Evolutionary conservation across 2,329 filamentous ascomycete genomes (phyloP).

Genomic region (Pseudogymnoascus sp.): DNA sequence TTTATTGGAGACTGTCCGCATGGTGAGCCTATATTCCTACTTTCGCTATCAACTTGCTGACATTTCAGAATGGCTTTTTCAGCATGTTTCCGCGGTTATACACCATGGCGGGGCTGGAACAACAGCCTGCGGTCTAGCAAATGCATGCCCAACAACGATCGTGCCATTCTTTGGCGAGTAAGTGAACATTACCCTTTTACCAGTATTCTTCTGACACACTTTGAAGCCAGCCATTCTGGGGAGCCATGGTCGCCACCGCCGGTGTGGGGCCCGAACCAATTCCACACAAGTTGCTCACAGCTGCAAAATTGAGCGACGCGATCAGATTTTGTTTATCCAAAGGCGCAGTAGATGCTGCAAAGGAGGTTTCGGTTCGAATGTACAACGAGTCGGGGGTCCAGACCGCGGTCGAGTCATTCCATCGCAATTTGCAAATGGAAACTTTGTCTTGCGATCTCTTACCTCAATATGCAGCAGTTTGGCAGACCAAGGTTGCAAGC

Average conservation of each 20-base stretch:
- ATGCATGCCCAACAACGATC: conserved; percentile 31
- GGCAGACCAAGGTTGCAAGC: conserved; percentile 34
- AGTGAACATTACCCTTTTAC: not conserved
- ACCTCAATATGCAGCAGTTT: conserved; percentile 41
- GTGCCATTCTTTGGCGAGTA: conserved; percentile 35
- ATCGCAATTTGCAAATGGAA: conserved; percentile 30
- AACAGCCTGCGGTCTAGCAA: conserved; percentile 29
- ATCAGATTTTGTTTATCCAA: conserved; percentile 30
- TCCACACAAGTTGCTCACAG: conserved; percentile 29
- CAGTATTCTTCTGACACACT: not conserved
- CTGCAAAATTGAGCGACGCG: conserved; percentile 29
- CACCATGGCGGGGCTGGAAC: conserved; percentile 32
- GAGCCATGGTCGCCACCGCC: conserved; percentile 32
- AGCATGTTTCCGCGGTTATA: conserved; percentile 28
- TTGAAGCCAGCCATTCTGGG: conserved; percentile 36
- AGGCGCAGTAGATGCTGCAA: conserved; percentile 25
- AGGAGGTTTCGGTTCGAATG: conserved; percentile 30
- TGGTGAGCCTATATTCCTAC: conserved; percentile 9
- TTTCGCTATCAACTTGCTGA: not conserved
- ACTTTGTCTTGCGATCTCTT: conserved; percentile 31
- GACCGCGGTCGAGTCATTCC: conserved; percentile 34
- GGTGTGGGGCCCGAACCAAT: conserved; percentile 35
- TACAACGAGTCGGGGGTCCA: conserved; percentile 30
- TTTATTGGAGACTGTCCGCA: conserved; percentile 30
- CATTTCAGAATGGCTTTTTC: conserved; percentile 29